Percentiles rank a stretch among this genome's conserved stretches.
These are phyloP conservation scores for Phytophthora uliginosa DNA, from an alignment of 352 stramenopile species.

Conservation along the genomic window DNA sequence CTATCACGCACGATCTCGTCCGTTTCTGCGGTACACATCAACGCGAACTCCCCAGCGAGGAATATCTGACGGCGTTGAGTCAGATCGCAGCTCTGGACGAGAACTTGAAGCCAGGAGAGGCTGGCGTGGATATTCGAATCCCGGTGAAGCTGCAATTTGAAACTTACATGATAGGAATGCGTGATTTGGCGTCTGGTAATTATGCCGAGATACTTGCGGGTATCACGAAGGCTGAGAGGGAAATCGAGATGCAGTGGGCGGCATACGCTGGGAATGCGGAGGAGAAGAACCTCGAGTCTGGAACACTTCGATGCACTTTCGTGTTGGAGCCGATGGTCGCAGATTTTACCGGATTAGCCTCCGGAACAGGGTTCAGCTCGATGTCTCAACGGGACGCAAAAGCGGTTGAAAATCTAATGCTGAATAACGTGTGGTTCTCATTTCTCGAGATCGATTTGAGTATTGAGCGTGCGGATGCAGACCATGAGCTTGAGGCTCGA, in stretches of 20 bases:
- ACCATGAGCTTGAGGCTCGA: no score
- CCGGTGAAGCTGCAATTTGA: background rate
- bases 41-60: background rate
- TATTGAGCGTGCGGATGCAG: no score
- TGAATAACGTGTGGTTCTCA: no score
- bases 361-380: no score
- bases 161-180: background rate
- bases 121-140: background rate
- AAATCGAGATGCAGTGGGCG: background rate
- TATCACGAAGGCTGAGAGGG: background rate
- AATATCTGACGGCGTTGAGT: background rate
- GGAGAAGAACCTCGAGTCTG: no score
- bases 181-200: background rate
- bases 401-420: no score
- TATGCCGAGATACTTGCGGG: background rate
- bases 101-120: background rate
- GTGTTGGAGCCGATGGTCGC: background rate
- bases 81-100: background rate
- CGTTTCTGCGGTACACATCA: background rate
- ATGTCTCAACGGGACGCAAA: no score
- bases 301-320: background rate
- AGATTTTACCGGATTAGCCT: no score
- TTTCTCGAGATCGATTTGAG: no score
- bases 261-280: no score
- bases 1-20: background rate